These are phyloP conservation scores for Aspergillus leporis DNA, from an alignment of 495 filamentous ascomycete species.

Conservation along the genomic window DNA sequence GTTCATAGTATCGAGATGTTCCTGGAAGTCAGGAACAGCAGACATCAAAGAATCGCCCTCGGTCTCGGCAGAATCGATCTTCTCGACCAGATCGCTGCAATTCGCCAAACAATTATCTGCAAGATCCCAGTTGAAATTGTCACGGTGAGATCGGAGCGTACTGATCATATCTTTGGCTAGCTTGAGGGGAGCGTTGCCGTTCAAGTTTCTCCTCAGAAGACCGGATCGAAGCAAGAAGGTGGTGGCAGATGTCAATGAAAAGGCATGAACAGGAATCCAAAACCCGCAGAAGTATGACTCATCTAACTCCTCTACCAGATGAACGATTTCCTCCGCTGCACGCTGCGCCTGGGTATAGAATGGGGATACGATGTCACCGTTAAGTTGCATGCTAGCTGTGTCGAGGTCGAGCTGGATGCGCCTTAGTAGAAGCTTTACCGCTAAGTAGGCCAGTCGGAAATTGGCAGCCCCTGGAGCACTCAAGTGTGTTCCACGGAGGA, in stretches of 20 bases:
- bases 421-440: constrained; percentile 35
- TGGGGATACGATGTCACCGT: constrained; percentile 16
- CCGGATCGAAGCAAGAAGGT: constrained; percentile 35
- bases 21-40: neutral
- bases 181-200: constrained; percentile 5
- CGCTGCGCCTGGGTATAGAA: constrained; percentile 19
- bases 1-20: neutral
- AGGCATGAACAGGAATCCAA: constrained; percentile 36
- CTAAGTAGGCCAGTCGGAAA: constrained; percentile 38
- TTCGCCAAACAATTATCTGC: constrained; percentile 32
- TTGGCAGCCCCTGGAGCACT: constrained; percentile 35
- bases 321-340: constrained; percentile 38
- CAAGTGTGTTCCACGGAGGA: constrained; percentile 23
- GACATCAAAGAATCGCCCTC: neutral
- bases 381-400: constrained; percentile 3
- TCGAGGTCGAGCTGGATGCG: constrained; percentile 32
- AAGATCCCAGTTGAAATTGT: constrained; percentile 33
- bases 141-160: constrained; percentile 25
- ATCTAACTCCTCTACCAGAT: constrained; percentile 34
- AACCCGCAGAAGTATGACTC: constrained; percentile 28
- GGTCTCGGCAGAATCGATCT: constrained; percentile 13
- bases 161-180: constrained; percentile 16
- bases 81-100: constrained; percentile 29
- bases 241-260: constrained; percentile 30
- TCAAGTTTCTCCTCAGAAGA: constrained; percentile 3